A percentile compares a stretch with the other conserved stretches of the same genome.
These are phyloP conservation scores for Ilex asprella DNA, from an alignment of 257 asterid genomes.

Conservation along the genomic window DNA sequence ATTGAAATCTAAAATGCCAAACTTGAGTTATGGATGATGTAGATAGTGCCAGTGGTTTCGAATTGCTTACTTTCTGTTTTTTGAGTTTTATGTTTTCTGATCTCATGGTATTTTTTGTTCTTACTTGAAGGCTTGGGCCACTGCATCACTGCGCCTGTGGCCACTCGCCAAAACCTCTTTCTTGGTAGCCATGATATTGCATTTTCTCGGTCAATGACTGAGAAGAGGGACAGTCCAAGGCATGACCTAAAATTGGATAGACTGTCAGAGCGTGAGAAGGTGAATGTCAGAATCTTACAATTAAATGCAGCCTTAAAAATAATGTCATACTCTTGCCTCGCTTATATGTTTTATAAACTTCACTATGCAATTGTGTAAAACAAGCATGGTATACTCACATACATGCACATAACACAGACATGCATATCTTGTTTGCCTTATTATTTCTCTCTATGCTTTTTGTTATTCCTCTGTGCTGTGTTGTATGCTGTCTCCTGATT, in stretches of 20 bases:
- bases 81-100: neutral
- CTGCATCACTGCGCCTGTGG: conserved; percentile 61
- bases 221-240: conserved; percentile 49
- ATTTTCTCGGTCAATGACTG: conserved; percentile 66
- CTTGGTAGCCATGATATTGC: conserved; percentile 40
- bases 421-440: neutral
- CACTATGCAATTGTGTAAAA: neutral
- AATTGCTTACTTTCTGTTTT: neutral
- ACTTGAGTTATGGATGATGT: no score
- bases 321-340: neutral
- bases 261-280: conserved; percentile 80
- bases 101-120: neutral
- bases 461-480: no score
- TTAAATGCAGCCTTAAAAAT: neutral
- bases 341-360: neutral
- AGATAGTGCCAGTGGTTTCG: neutral
- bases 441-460: no score
- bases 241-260: conserved; percentile 58
- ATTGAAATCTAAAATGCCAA: no score
- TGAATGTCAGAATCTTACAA: conserved; percentile 6
- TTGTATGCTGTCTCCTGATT: no score
- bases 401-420: neutral
- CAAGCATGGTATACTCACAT: neutral
- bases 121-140: conserved; percentile 55
- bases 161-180: conserved; percentile 38